Base-by-base conservation (phyloP, 1,139 yeast genomes). In the Sugiyamaella xylanicola region DNA sequence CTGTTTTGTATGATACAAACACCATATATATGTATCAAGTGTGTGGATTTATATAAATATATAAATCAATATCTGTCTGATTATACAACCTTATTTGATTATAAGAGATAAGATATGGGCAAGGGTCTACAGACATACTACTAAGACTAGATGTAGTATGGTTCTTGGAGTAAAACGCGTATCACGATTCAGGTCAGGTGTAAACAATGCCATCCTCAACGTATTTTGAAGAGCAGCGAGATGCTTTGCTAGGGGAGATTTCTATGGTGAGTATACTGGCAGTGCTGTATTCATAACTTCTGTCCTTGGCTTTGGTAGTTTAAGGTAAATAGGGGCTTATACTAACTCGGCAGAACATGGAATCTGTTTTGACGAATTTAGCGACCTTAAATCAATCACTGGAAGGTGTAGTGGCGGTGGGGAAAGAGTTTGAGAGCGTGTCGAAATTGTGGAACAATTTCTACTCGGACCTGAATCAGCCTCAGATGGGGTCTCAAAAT, bases 391-490 rank as follows among this genome's bases (percentile, higher is more conserved):
- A 81, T 61, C 72, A 82, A 47, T 77, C 83, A 0, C 64, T 81
- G 45, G 82, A 80, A 58, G 79, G 77, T 22, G 75, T 79, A 1
- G 73, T 79, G 16, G 80, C 81, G 1, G 82, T 81, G 4, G 84
- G 85, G 1, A 77, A 77, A 60, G 84, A 80, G 59, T 81, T 81
- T 58, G 82, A 80, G 53, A 72, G 75, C 32, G 81, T 80, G 13
- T 73, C 83, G 1, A 69, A 69, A 20, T 68, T 81, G 32, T 81
- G 85, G 85, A 72, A 74, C 48, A 74, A 72, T 39, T 80, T 80
- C 60, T 80, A 81, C 59, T 76, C 76, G 56, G 79, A 78, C 3
- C 48, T 58, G n/a, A 52, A 56, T 40, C 46, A 32, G 8, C 51
- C 54, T 11, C 50, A 44, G n/a, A 46, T 36, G 36, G 15, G 35